These are phyloP conservation scores for Paracoccidioides brasiliensis DNA, from an alignment of 2,329 filamentous ascomycete species.

Conservation along the genomic window DNA sequence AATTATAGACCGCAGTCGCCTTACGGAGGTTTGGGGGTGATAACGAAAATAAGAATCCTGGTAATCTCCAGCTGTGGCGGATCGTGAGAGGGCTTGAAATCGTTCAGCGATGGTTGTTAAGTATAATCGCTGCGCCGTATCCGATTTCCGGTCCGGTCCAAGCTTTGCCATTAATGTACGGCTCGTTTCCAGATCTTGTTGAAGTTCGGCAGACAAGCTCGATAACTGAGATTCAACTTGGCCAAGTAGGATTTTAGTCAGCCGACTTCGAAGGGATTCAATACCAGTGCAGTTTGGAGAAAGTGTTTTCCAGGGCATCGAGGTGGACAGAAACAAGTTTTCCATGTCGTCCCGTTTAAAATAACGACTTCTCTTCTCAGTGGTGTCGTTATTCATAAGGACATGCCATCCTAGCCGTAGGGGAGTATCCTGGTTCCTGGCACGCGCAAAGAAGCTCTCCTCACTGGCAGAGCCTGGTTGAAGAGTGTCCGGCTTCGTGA, in stretches of 20 bases:
- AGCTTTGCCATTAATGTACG: conserved; percentile 16
- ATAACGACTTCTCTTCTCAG: conserved; percentile 19
- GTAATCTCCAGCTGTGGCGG: conserved; percentile 16
- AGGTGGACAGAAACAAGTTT: conserved; percentile 21
- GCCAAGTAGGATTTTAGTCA: conserved; percentile 22
- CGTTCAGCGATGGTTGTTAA: conserved; percentile 13
- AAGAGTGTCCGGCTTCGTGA: conserved; percentile 36
- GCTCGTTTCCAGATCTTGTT: conserved; percentile 23
- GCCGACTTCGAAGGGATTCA: conserved; percentile 17
- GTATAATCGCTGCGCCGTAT: conserved; percentile 10
- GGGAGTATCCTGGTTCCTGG: conserved; percentile 29
- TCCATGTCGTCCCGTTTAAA: conserved; percentile 21
- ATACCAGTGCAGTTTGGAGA: conserved; percentile 19
- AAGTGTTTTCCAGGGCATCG: conserved; percentile 17
- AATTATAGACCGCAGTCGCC: conserved; percentile 13
- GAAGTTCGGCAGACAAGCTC: conserved; percentile 24
- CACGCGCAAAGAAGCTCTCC: conserved; percentile 22
- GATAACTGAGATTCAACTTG: conserved; percentile 25
- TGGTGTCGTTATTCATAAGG: conserved; percentile 32
- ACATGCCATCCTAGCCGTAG: conserved; percentile 40
- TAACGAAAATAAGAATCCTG: conserved; percentile 15
- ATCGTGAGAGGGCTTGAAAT: conserved; percentile 13
- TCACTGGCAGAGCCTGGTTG: conserved; percentile 25
- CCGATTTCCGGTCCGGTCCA: conserved; percentile 14
- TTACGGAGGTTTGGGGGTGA: conserved; percentile 6